Evolutionary conservation across 257 asterid species (phyloP).

Genomic region (Paulownia fortunei): DNA sequence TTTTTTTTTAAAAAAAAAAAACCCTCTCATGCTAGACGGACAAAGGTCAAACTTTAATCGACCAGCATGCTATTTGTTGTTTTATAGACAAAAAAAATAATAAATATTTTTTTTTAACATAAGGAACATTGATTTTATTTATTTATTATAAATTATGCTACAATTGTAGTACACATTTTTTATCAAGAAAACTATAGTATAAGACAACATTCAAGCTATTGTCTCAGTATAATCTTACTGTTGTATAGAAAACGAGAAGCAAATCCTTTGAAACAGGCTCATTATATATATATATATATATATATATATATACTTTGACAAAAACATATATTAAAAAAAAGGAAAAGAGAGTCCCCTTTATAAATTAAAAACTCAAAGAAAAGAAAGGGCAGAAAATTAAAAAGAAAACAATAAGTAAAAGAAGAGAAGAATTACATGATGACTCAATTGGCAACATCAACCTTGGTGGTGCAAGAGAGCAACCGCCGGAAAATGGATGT

Average conservation of each 20-base stretch:
- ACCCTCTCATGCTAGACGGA: not conserved
- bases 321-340: not conserved
- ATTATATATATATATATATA: not conserved
- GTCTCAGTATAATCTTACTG: not conserved
- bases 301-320: slow-evolving; percentile 14
- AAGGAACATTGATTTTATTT: not conserved
- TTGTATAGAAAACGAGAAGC: not conserved
- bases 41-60: no score
- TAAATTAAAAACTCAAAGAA: slow-evolving; percentile 17
- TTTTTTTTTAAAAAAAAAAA: not conserved
- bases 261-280: not conserved
- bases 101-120: not conserved
- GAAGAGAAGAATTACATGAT: not conserved
- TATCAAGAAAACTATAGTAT: not conserved
- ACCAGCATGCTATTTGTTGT: no score
- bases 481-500: slow-evolving; percentile 67
- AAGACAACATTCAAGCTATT: not conserved
- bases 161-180: not conserved
- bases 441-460: slow-evolving; percentile 68
- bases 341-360: not conserved
- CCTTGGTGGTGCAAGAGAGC: slow-evolving; percentile 79
- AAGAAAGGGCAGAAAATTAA: not conserved
- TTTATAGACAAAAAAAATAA: no score
- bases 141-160: not conserved
- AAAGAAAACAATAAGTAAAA: not conserved